Evolutionary conservation across 805 yeast species (phyloP).

Genomic region (Yarrowia yakushimensis): DNA sequence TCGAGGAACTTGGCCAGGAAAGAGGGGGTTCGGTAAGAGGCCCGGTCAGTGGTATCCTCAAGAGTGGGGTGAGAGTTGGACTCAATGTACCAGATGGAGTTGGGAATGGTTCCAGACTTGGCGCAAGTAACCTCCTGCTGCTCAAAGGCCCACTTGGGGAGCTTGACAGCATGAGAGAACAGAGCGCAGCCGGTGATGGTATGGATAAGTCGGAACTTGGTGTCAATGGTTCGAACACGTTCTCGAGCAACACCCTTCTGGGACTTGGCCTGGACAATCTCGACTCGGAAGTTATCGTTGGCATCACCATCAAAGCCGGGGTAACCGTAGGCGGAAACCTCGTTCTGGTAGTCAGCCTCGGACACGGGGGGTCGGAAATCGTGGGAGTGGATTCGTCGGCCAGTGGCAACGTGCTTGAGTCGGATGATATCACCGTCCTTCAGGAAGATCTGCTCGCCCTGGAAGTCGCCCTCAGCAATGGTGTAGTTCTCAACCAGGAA

Average conservation of each 20-base stretch:
- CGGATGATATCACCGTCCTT: slow-evolving; percentile 56
- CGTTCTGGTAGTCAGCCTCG: slow-evolving; percentile 85
- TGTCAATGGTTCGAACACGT: slow-evolving; percentile 52
- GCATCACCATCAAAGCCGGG: slow-evolving; percentile 59
- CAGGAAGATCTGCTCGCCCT: slow-evolving; percentile 53
- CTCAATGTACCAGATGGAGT: slow-evolving; percentile 68
- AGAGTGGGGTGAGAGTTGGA: slow-evolving; percentile 51
- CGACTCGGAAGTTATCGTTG: slow-evolving; percentile 67
- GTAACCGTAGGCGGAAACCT: slow-evolving; percentile 72
- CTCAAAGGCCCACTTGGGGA: slow-evolving; percentile 81
- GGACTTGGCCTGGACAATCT: slow-evolving; percentile 44
- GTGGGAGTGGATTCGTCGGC: slow-evolving; percentile 64
- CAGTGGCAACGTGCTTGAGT: slow-evolving; percentile 67
- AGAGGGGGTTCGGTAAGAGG: slow-evolving; percentile 39
- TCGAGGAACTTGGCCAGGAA: slow-evolving; percentile 54
- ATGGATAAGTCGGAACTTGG: slow-evolving; percentile 69
- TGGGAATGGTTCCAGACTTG: slow-evolving; percentile 62
- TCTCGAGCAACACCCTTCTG: slow-evolving; percentile 41
- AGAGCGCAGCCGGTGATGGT: slow-evolving; percentile 64
- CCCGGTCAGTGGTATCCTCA: slow-evolving; percentile 38
- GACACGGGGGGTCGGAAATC: slow-evolving; percentile 82
- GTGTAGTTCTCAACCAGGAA: slow-evolving; percentile 79
- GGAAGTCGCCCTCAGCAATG: slow-evolving; percentile 65
- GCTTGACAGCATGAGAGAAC: slow-evolving; percentile 63
- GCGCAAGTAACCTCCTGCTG: slow-evolving; percentile 91